Base-by-base conservation (phyloP, 2,329 filamentous ascomycete species). In the Parastagonospora avenae region DNA sequence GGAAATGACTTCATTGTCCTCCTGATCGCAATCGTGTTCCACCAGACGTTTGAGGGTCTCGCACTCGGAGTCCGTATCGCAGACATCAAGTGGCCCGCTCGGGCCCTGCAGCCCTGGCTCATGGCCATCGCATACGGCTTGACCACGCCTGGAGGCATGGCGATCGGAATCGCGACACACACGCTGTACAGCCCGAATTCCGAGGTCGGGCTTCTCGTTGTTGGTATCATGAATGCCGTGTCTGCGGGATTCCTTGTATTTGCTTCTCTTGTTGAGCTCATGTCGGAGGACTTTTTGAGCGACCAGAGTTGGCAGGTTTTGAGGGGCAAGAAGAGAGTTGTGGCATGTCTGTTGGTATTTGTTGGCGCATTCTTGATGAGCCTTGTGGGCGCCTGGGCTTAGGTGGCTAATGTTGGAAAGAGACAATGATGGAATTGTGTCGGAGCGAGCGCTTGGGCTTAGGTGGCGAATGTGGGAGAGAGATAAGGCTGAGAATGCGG, bases 211-310 rank as follows among this genome's bases (percentile, higher is more conserved):
- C 75, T 95, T 41, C 76, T 95, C 24, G 88, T 93, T 76, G 91
- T 95, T 5, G 91, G 91, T 7, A 85, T 92, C 67, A 94, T 93
- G 82, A 95, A 96, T 65, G 90, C 90, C 33, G 88, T 95, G 44
- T 92, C 88, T 8, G 87, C 88, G 43, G 91, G 91, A 0, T 77
- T 96, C 43, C 74, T 96, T 27, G 78, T 95, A 3, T 95, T 93
- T 68, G 91, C 91, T 0, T 90, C 90, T 0, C 76, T 96, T 37
- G 91, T 95, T 4, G 90, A 96, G 75, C 79, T 96, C 15, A 79
- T 96, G 40, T 89, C 90, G 0, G 91, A 95, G 73, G 91, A 96
- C 64, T 95, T 95, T 62, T 67, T 92, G 52, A 85, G 84, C 10
- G 88, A 91, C 60, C 87, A 89, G 77, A 90, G 87, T 71, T 91